A percentile compares a stretch with the other conserved stretches of the same genome.
phyloP scores from a whole-genome alignment of 163 green algal genomes.

The Chloromonas sp. region DNA sequence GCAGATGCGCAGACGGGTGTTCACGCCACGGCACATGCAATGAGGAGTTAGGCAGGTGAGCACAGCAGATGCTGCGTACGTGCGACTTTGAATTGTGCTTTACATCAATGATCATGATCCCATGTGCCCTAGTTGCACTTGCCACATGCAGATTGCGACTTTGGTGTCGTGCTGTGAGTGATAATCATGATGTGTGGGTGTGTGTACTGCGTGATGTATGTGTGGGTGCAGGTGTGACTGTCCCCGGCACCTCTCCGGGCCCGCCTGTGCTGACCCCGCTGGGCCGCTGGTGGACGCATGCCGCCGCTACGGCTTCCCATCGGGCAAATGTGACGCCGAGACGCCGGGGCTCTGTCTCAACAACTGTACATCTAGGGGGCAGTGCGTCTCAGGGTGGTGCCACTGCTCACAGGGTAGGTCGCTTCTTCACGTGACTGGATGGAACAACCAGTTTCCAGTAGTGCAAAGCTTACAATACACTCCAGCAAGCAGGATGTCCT shows the following conservation, averaged over 20 bases:
- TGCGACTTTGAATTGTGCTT: neutral
- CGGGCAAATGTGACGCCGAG: neutral
- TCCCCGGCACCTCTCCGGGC: constrained; percentile 1
- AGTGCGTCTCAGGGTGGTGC: constrained; percentile 21
- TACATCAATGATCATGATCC: too few species aligned
- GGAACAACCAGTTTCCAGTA: neutral
- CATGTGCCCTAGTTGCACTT: too few species aligned
- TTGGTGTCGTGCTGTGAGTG: too few species aligned
- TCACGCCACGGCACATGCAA: constrained; percentile 1
- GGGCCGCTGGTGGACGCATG: too few species aligned
- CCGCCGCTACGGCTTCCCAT: too few species aligned
- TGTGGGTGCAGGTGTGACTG: constrained; percentile 14
- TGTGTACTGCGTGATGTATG: neutral
- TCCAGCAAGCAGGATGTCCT: too few species aligned
- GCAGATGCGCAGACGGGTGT: neutral
- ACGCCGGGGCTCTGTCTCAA: constrained; percentile 20
- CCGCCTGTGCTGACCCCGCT: neutral
- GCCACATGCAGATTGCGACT: too few species aligned
- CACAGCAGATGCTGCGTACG: neutral
- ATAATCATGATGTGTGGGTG: too few species aligned
- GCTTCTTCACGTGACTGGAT: neutral
- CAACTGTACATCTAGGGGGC: constrained; percentile 19
- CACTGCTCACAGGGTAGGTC: constrained; percentile 26
- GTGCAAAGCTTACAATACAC: too few species aligned
- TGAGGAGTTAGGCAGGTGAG: constrained; percentile 5